Percentiles rank a stretch among this genome's conserved stretches.
Evolutionary conservation across 306 rosid species (phyloP).

Genomic region (Malus asiatica): DNA sequence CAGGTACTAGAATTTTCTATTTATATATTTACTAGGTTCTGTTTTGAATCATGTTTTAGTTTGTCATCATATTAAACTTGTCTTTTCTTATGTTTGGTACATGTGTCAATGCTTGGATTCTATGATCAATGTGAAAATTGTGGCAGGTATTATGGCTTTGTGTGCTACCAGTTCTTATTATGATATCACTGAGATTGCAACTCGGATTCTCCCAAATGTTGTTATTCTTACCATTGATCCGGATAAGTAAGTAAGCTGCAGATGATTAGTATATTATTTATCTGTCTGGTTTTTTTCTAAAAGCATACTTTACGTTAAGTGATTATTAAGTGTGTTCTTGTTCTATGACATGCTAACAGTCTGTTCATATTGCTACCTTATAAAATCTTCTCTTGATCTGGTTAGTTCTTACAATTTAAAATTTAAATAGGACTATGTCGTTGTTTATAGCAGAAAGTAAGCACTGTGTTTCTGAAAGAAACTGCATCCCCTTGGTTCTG

Average conservation of each 20-base stretch:
- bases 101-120: not conserved
- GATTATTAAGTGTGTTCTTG: not conserved
- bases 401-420: not conserved
- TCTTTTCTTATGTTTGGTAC: constrained; percentile 10
- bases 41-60: not conserved
- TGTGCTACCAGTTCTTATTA: constrained; percentile 94
- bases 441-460: not conserved
- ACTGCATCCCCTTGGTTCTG: not conserved
- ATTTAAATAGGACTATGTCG: not conserved
- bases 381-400: not conserved
- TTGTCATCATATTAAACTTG: not conserved
- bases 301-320: not conserved
- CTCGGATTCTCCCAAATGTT: constrained; percentile 91
- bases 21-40: not conserved
- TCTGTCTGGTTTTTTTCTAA: not conserved
- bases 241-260: constrained; percentile 53
- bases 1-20: constrained; percentile 52
- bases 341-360: not conserved
- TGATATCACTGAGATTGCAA: constrained; percentile 83
- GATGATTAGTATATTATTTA: not conserved
- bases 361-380: not conserved
- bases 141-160: constrained; percentile 94
- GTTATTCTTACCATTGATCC: constrained; percentile 90
- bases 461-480: not conserved
- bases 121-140: constrained; percentile 5